phyloP scores from a whole-genome alignment of 345 rosid species.

The Heritiera littoralis region DNA sequence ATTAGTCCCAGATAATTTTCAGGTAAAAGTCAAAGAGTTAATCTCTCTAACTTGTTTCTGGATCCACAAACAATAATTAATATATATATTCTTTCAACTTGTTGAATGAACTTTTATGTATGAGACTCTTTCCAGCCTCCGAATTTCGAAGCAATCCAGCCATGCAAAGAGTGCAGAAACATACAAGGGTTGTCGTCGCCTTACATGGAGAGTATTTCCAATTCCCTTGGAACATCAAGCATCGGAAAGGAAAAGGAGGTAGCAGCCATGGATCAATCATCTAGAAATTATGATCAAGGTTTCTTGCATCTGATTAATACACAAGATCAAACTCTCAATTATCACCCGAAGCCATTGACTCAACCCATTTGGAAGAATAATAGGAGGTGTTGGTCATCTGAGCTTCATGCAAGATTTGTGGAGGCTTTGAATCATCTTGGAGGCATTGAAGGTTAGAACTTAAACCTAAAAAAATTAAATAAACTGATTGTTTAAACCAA shows the following conservation, averaged over 20 bases:
- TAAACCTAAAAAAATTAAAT: background rate
- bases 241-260: background rate
- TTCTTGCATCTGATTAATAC: background rate
- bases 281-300: background rate
- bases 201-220: background rate
- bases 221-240: background rate
- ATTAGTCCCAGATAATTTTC: background rate
- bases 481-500: too few species aligned
- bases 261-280: background rate
- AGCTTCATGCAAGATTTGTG: conserved; percentile 35
- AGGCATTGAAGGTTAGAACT: conserved; percentile 30
- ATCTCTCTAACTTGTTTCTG: background rate
- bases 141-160: background rate
- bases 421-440: conserved; percentile 27
- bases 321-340: background rate
- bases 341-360: conserved; percentile 12
- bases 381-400: conserved; percentile 32
- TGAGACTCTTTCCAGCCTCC: background rate
- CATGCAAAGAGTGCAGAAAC: background rate
- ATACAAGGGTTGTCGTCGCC: background rate
- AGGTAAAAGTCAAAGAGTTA: conserved; percentile 5
- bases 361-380: conserved; percentile 20
- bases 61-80: background rate
- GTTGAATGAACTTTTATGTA: background rate
- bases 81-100: background rate